Evolutionary conservation across 306 rosid species (phyloP).

Genomic region (Malus fusca): DNA sequence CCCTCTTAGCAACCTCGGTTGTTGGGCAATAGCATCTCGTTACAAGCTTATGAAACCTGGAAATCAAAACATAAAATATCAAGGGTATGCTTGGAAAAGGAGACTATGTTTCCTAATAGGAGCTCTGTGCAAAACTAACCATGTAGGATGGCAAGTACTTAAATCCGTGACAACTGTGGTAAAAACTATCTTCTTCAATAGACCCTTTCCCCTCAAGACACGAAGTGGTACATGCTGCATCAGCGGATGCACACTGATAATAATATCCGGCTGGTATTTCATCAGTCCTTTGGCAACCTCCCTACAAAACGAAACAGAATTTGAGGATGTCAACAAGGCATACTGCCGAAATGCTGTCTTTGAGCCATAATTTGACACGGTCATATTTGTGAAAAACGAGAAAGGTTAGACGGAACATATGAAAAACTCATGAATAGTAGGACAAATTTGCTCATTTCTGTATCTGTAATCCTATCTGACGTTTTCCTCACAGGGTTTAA

Average conservation of each 20-base stretch:
- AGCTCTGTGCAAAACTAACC: constrained; percentile 41
- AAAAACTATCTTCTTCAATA: constrained; percentile 81
- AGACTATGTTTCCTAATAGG: not conserved
- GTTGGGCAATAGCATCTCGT: constrained; percentile 99
- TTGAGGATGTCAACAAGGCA: not conserved
- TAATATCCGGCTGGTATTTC: constrained; percentile 97
- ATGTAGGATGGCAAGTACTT: constrained; percentile 99
- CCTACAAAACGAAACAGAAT: constrained; percentile 23
- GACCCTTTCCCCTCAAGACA: constrained; percentile 77
- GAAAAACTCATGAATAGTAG: not conserved
- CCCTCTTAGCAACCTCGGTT: constrained; percentile 74
- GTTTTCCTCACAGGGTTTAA: not conserved
- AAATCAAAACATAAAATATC: constrained; percentile 23
- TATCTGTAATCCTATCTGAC: not conserved
- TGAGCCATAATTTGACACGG: not conserved
- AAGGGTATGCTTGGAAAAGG: constrained; percentile 15
- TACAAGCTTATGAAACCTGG: constrained; percentile 97
- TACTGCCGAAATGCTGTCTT: not conserved
- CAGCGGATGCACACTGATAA: constrained; percentile 95
- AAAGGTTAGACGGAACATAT: not conserved
- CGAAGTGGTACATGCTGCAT: constrained; percentile 99
- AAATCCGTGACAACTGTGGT: constrained; percentile 95
- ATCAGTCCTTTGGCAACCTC: constrained; percentile 85
- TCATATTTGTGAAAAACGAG: too few relatives aligned
- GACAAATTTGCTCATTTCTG: not conserved